phyloP scores from a whole-genome alignment of 768 basidiomycete genomes.

The Serpula lacrymans region DNA sequence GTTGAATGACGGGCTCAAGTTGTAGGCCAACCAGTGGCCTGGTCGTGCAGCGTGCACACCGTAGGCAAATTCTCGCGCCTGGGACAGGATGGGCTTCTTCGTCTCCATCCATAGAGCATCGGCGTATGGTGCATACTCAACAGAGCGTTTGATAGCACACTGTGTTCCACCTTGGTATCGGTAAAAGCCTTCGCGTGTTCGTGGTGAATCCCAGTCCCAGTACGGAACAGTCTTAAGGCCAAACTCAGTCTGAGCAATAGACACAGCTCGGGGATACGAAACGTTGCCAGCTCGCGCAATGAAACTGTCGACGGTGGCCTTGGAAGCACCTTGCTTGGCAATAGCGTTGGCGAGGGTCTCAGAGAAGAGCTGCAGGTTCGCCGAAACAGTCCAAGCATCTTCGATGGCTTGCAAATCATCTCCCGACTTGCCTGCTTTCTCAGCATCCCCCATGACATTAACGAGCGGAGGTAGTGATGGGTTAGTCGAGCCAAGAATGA shows the following conservation, averaged over 20 bases:
- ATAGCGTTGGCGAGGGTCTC: conserved; percentile 67
- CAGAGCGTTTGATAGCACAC: conserved; percentile 87
- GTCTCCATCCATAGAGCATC: conserved; percentile 97
- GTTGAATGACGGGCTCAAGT: conserved; percentile 90
- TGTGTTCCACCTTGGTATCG: conserved; percentile 96
- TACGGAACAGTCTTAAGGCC: conserved; percentile 70
- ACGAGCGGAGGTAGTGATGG: conserved; percentile 66
- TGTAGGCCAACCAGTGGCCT: conserved; percentile 95
- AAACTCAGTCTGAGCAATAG: conserved; percentile 77
- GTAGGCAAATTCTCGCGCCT: conserved; percentile 88
- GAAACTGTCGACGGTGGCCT: conserved; percentile 58
- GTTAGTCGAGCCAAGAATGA: conserved; percentile 93
- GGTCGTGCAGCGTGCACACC: conserved; percentile 84
- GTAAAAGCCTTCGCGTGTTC: conserved; percentile 96
- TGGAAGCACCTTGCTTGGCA: conserved; percentile 51
- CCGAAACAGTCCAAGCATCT: conserved; percentile 79
- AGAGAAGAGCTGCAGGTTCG: conserved; percentile 78
- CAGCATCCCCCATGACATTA: conserved; percentile 79
- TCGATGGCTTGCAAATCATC: conserved; percentile 83
- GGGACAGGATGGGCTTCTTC: conserved; percentile 86
- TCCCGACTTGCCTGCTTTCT: conserved; percentile 75
- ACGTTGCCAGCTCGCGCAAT: conserved; percentile 56
- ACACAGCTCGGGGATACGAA: conserved; percentile 66
- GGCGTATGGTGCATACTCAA: conserved; percentile 92
- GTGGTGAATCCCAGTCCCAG: conserved; percentile 94